Evolutionary conservation across 2,329 filamentous ascomycete species (phyloP), one percentile per base, ranked within the genome.

Genomic region (Pseudodiploospora longispora): DNA sequence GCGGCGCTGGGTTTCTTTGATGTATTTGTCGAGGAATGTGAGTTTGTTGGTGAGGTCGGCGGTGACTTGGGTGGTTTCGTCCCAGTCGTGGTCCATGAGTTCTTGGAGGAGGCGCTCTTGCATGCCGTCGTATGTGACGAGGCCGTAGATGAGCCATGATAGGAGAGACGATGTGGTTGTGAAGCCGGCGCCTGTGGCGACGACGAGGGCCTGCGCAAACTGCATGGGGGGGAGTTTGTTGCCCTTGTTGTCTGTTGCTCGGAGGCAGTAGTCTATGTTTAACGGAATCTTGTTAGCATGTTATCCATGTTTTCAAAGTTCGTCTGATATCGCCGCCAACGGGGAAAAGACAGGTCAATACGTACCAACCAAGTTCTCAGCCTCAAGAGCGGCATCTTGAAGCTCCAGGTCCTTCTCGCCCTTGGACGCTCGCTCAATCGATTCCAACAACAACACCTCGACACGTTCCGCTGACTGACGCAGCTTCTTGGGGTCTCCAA

Each of bases 1-100:
- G 3, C 66, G 64, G 3, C 78, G 70, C 55, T 78, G 76, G 1
- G 70, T 77, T 55, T 82, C 78, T 58, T 82, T 81, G 65, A 82
- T 62, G 57, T 72, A 78, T 38, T 71, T 70, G 56, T 80, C 76
- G 6, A 78, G 66, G 59, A 72, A 79, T 2, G 62, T 54, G 5
- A 82, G 66, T 36, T 64, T 60, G 41, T 69, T 60, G 3, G 69
- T 70, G 3, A 71, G 48, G 7, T 78, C 75, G 1, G 70, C 60
- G 0, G 71, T 72, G 27, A 72, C 61, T 35, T 68, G 55, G 0
- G 64, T 74, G 10, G 69, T 53, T 6, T 68, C 64, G 36, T 61
- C 57, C 37, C 71, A 66, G 7, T 55, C 70, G 35, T 72, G 55
- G 52, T 77, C 72, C 30, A 80, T 53, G 7, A 81, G 60, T 48